phyloP scores from a whole-genome alignment of 2,329 filamentous ascomycete species.

The Elsinoe necatrix region DNA sequence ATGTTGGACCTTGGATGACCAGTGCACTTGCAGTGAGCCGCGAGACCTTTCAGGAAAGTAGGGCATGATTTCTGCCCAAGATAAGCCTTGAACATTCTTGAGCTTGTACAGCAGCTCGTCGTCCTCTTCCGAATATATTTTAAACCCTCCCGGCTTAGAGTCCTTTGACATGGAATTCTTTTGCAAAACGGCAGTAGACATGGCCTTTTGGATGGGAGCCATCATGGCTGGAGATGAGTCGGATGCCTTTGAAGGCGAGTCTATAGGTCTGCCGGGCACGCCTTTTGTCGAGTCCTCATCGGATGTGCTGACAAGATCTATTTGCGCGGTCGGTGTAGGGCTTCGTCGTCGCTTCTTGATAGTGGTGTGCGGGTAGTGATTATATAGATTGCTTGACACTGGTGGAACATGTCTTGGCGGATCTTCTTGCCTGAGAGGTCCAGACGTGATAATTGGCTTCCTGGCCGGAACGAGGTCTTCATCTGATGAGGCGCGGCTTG shows the following conservation, averaged over 20 bases:
- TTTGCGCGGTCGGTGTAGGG: not conserved
- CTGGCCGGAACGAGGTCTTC: not conserved
- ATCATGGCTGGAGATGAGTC: too few species aligned
- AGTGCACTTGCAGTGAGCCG: conserved; percentile 24
- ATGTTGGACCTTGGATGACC: conserved; percentile 14
- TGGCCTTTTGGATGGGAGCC: not conserved
- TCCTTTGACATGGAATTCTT: not conserved
- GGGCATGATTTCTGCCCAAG: conserved; percentile 30
- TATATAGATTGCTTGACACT: too few species aligned
- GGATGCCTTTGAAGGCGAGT: too few species aligned
- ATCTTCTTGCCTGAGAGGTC: not conserved
- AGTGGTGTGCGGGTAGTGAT: not conserved
- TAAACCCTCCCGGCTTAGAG: not conserved
- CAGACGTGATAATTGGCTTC: not conserved
- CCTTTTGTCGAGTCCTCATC: too few species aligned
- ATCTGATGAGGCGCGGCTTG: not conserved
- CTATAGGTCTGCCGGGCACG: too few species aligned
- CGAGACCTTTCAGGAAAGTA: conserved; percentile 28
- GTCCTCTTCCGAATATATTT: conserved; percentile 24
- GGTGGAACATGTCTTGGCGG: too few species aligned
- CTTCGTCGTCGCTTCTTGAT: not conserved
- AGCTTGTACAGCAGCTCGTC: conserved; percentile 31
- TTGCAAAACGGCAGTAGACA: not conserved
- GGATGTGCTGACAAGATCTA: too few species aligned
- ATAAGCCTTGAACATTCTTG: conserved; percentile 30